A percentile compares a stretch with the other conserved stretches of the same genome.
These are phyloP conservation scores for Axilococcus clingmanii DNA, from an alignment of 139 green algal genomes.

Conservation along the genomic window DNA sequence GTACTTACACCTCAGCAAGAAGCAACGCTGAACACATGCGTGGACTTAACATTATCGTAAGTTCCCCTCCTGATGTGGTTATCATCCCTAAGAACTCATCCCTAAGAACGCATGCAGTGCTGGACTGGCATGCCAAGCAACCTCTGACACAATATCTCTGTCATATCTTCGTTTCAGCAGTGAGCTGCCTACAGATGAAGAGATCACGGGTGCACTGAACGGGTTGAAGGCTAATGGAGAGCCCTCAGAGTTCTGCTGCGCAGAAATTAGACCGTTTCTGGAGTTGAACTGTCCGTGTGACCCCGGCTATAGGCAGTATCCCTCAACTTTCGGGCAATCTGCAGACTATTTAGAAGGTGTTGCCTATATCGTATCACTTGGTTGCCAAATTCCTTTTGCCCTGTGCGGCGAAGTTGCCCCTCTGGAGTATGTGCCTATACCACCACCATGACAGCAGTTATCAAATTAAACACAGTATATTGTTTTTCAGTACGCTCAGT, in stretches of 20 bases:
- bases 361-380: slow-evolving; percentile 5
- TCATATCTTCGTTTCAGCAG: too few relatives aligned
- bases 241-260: background rate
- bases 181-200: background rate
- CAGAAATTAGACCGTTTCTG: background rate
- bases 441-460: too few relatives aligned
- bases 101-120: too few relatives aligned
- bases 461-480: too few relatives aligned
- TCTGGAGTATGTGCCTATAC: background rate
- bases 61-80: too few relatives aligned
- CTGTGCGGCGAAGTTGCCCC: background rate
- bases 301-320: slow-evolving; percentile 6
- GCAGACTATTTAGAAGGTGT: slow-evolving; percentile 15
- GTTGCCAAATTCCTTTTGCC: slow-evolving; percentile 6
- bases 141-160: too few relatives aligned
- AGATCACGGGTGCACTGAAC: background rate
- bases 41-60: too few relatives aligned
- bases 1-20: too few relatives aligned
- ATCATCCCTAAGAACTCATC: too few relatives aligned
- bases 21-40: too few relatives aligned
- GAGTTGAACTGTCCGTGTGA: background rate
- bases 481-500: too few relatives aligned
- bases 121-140: too few relatives aligned
- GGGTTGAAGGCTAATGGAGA: background rate
- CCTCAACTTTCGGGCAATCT: slow-evolving; percentile 2